Conservation (phyloP, 441 rosid genomes). For the Raphanus hybrid region DNA sequence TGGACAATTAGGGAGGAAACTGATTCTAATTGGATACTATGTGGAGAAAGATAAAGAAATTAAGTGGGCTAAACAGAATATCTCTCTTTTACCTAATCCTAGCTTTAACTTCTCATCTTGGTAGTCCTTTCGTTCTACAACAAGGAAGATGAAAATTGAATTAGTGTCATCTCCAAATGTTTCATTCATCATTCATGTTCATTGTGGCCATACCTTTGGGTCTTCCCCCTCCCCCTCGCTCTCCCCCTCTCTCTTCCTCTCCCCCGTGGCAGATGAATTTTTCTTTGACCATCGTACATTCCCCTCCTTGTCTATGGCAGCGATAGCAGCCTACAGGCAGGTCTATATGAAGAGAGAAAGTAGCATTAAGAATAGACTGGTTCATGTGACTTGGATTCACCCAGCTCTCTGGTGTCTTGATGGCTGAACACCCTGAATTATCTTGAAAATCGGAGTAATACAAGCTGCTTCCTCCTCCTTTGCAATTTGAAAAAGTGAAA, state of each 20-base stretch:
- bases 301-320: constrained; percentile 34
- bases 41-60: constrained; percentile 3
- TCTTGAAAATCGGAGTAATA: background rate
- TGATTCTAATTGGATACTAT: constrained; percentile 1
- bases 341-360: constrained; percentile 34
- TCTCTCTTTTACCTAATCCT: constrained; percentile 49
- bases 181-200: background rate
- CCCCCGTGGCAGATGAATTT: no score
- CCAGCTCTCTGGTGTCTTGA: constrained; percentile 40
- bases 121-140: constrained; percentile 15
- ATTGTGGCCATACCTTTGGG: background rate
- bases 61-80: constrained; percentile 10
- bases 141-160: background rate
- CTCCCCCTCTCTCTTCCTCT: no score
- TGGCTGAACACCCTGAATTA: constrained; percentile 33
- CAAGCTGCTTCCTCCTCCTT: constrained; percentile 6
- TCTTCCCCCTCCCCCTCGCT: no score
- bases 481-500: constrained; percentile 21
- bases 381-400: background rate
- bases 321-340: background rate
- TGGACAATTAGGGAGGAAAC: constrained; percentile 20
- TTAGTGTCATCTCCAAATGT: background rate
- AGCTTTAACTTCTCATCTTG: constrained; percentile 27
- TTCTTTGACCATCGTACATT: background rate
- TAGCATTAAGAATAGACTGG: constrained; percentile 21